Percentiles rank a stretch among this genome's conserved stretches.
Evolutionary conservation across 1,284 basidiomycete genomes (phyloP).

Genomic region (Apiotrichum akiyoshidainum): DNA sequence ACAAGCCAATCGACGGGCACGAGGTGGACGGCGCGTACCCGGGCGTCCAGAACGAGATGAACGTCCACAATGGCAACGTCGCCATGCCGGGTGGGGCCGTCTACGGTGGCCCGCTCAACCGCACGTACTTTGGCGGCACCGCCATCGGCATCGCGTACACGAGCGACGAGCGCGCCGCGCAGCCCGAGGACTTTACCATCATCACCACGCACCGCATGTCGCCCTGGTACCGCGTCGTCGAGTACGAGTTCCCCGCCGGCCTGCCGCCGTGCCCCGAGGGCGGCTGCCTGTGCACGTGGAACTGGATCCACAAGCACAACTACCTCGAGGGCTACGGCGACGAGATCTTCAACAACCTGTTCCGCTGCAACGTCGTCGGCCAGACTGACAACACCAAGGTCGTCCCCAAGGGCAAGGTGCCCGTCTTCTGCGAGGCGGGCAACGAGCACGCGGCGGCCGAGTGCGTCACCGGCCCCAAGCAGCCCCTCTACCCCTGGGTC

Average conservation of each 20-base stretch:
- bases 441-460: constrained; percentile 17
- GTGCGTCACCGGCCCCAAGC: constrained; percentile 36
- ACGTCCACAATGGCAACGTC: too few relatives aligned
- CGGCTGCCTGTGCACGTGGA: constrained; percentile 65
- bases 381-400: constrained; percentile 48
- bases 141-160: constrained; percentile 16
- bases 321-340: constrained; percentile 11
- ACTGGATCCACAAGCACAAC: constrained; percentile 16
- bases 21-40: too few relatives aligned
- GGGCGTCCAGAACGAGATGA: too few relatives aligned
- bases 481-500: constrained; percentile 2
- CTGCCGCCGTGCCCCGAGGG: constrained; percentile 67
- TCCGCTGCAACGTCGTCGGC: constrained; percentile 65
- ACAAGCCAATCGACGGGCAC: too few relatives aligned
- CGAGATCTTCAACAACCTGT: constrained; percentile 64
- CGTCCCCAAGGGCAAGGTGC: constrained; percentile 52
- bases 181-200: constrained; percentile 65
- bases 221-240: constrained; percentile 35
- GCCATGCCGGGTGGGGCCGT: too few relatives aligned
- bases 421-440: constrained; percentile 31
- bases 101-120: too few relatives aligned
- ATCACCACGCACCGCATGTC: constrained; percentile 65
- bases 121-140: constrained; percentile 6
- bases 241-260: constrained; percentile 60
- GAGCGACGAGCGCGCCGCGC: constrained; percentile 36